A percentile compares a stretch with the other conserved stretches of the same genome.
Conservation (phyloP, 352 stramenopile genomes). For the Blastocystis sp. region DNA sequence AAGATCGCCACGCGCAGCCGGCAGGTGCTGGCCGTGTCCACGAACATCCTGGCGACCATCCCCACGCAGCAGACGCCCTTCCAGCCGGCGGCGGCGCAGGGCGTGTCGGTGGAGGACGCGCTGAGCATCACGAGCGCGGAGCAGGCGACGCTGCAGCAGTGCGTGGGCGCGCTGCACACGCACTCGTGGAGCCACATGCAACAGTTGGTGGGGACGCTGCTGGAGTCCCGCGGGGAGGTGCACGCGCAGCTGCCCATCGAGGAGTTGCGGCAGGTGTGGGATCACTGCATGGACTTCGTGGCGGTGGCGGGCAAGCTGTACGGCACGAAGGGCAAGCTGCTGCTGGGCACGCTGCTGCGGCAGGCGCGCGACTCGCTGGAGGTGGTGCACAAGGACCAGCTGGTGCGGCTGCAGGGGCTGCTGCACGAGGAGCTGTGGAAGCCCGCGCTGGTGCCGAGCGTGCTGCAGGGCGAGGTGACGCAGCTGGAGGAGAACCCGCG, state of each 20-base stretch:
- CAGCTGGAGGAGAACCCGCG: slow-evolving; percentile 31
- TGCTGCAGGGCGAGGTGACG: slow-evolving; percentile 17
- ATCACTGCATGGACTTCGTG: slow-evolving; percentile 62
- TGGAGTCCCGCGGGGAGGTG: slow-evolving; percentile 17
- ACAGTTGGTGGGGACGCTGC: slow-evolving; percentile 16
- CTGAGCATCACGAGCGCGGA: slow-evolving; percentile 10
- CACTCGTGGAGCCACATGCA: slow-evolving; percentile 44
- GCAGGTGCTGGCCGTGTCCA: slow-evolving; percentile 6
- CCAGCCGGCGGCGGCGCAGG: neutral
- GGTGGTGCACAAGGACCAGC: slow-evolving; percentile 29
- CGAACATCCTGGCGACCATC: slow-evolving; percentile 39
- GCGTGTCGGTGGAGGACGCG: neutral
- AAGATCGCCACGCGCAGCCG: slow-evolving; percentile 2
- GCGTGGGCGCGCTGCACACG: slow-evolving; percentile 15
- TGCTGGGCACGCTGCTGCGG: slow-evolving; percentile 24
- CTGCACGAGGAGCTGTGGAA: slow-evolving; percentile 55
- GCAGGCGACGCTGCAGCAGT: slow-evolving; percentile 4
- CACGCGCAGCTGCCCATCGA: slow-evolving; percentile 22
- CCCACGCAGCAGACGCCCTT: neutral
- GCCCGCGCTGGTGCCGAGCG: slow-evolving; percentile 41
- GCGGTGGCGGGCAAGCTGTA: slow-evolving; percentile 20
- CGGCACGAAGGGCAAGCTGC: slow-evolving; percentile 29
- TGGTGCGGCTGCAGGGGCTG: slow-evolving; percentile 24
- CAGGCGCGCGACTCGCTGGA: slow-evolving; percentile 41
- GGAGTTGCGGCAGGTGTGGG: slow-evolving; percentile 39